phyloP scores from a whole-genome alignment of 306 rosid genomes.

The Castanea mollissima region DNA sequence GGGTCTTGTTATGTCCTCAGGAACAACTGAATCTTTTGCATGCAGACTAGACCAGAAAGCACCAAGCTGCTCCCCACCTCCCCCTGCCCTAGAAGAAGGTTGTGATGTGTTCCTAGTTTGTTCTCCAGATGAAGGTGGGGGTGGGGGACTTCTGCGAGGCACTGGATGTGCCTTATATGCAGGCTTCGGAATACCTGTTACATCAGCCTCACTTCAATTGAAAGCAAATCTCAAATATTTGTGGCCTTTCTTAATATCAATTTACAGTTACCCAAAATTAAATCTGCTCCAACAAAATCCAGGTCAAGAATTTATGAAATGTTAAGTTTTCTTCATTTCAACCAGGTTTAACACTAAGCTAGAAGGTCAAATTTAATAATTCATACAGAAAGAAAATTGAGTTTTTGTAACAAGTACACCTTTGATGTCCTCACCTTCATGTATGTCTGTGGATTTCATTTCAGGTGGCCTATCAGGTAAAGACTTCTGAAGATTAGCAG shows the following conservation, averaged over 20 bases:
- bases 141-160: constrained; percentile 83
- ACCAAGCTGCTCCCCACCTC: constrained; percentile 68
- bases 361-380: neutral
- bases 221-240: constrained; percentile 15
- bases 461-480: constrained; percentile 85
- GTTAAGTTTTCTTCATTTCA: neutral
- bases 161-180: constrained; percentile 47
- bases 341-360: neutral
- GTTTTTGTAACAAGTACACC: neutral
- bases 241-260: neutral
- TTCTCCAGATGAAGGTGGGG: constrained; percentile 66
- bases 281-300: too few species aligned
- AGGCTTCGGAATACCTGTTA: constrained; percentile 54
- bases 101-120: constrained; percentile 55
- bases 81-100: constrained; percentile 53
- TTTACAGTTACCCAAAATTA: too few species aligned
- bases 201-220: constrained; percentile 3
- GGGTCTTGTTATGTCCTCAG: constrained; percentile 48
- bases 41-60: constrained; percentile 93
- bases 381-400: neutral
- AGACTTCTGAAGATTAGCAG: constrained; percentile 74
- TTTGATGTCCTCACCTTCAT: constrained; percentile 54
- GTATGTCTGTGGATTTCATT: constrained; percentile 42
- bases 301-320: neutral
- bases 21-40: constrained; percentile 46